Evolutionary conservation across 192 early-diverging fungal species (phyloP).

Genomic region (Entophlyctis luteolus): DNA sequence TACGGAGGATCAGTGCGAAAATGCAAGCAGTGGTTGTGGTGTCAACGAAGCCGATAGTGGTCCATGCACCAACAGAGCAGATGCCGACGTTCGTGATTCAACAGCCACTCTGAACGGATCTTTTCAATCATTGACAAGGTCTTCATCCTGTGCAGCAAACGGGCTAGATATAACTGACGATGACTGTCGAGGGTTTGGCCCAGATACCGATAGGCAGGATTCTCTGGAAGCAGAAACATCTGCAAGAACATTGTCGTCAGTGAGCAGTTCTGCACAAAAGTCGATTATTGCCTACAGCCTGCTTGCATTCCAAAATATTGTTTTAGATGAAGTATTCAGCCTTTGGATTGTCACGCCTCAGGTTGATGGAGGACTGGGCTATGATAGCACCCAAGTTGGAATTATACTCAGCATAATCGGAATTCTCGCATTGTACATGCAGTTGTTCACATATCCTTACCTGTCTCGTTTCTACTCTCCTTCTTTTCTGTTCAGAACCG

Average conservation of each 20-base stretch:
- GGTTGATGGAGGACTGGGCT: constrained; percentile 26
- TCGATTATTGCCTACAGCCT: constrained; percentile 31
- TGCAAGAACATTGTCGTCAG: background rate
- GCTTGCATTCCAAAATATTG: constrained; percentile 38
- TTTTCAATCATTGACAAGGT: background rate
- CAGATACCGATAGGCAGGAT: background rate
- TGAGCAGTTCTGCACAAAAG: constrained; percentile 2
- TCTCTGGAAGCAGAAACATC: background rate
- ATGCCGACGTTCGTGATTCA: background rate
- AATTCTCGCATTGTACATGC: constrained; percentile 4
- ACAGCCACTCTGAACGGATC: background rate
- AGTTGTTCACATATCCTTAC: constrained; percentile 18
- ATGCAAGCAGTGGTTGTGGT: background rate
- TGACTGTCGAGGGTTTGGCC: background rate
- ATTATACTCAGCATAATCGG: constrained; percentile 4
- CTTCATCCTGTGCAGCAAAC: background rate
- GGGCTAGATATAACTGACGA: constrained; percentile 12
- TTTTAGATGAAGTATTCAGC: constrained; percentile 43
- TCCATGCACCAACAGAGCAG: background rate
- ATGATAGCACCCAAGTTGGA: constrained; percentile 3
- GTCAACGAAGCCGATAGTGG: background rate
- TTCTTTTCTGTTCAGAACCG: constrained; percentile 4
- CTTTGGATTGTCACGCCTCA: constrained; percentile 44
- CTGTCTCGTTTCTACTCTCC: constrained; percentile 11
- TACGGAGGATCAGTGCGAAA: background rate